Conservation (phyloP, 345 rosid genomes). For the Hypericum perforatum region DNA sequence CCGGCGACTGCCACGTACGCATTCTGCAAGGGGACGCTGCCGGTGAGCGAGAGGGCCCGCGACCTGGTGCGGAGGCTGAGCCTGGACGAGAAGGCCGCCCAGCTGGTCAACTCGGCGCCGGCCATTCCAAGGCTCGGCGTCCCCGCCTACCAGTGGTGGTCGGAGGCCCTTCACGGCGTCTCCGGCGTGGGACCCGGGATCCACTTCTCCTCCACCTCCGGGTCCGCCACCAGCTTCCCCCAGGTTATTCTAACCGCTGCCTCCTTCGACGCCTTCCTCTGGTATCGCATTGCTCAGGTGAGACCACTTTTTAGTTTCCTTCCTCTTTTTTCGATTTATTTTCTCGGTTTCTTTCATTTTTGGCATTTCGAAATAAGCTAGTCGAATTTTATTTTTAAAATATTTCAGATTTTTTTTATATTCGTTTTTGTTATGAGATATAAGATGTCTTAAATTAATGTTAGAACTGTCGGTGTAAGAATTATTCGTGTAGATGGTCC, state of each 20-base stretch:
- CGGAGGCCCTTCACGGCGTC: conserved; percentile 22
- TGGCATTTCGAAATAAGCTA: not conserved
- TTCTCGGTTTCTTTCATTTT: conserved; percentile 31
- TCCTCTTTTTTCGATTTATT: conserved; percentile 65
- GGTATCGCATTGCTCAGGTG: conserved; percentile 22
- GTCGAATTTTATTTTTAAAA: too few relatives aligned
- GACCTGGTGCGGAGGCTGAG: conserved; percentile 6
- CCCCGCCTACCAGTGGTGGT: conserved; percentile 22
- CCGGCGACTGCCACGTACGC: not conserved
- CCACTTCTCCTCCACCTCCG: conserved; percentile 12
- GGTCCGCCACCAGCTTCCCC: conserved; percentile 19
- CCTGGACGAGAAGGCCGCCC: conserved; percentile 8
- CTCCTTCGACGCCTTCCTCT: conserved; percentile 11
- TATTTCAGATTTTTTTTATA: too few relatives aligned
- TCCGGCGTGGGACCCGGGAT: conserved; percentile 10
- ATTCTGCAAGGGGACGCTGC: conserved; percentile 2
- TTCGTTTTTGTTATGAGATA: too few relatives aligned
- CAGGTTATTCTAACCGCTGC: conserved; percentile 18
- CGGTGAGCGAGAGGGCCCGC: not conserved
- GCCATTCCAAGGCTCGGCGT: conserved; percentile 12
- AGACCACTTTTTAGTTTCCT: conserved; percentile 74
- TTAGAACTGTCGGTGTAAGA: too few relatives aligned
- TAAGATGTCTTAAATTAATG: too few relatives aligned
- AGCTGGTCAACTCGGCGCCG: conserved; percentile 5
- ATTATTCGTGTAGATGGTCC: too few relatives aligned